A percentile compares a stretch with the other conserved stretches of the same genome.
Conservation (phyloP, 495 filamentous ascomycete genomes). For the Xylaria scruposa region DNA sequence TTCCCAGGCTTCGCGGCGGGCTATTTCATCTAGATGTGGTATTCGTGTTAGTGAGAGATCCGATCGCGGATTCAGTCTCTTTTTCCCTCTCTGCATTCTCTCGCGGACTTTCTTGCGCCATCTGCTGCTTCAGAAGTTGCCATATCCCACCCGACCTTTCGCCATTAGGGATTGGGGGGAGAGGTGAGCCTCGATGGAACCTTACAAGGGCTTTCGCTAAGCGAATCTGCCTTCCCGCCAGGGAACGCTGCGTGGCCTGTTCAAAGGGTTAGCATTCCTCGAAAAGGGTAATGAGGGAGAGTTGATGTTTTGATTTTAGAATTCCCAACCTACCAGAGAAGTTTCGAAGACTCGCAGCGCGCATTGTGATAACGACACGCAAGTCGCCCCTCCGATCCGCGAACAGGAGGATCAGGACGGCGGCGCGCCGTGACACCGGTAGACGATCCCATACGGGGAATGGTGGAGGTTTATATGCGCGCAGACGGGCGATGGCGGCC, state of each 20-base stretch:
- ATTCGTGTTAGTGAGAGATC: conserved; percentile 47
- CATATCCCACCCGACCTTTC: no score
- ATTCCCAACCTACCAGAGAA: conserved; percentile 52
- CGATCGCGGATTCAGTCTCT: conserved; percentile 46
- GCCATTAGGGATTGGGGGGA: no score
- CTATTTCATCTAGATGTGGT: conserved; percentile 72
- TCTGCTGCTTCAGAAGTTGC: background rate
- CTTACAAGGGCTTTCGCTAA: conserved; percentile 58
- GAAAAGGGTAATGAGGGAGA: no score
- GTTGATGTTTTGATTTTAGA: background rate
- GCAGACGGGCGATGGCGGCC: conserved; percentile 79
- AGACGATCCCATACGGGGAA: conserved; percentile 63
- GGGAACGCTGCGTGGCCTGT: conserved; percentile 86
- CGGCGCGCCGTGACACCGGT: conserved; percentile 75
- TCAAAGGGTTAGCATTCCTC: conserved; percentile 44
- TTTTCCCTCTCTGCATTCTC: conserved; percentile 5
- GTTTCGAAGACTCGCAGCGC: conserved; percentile 73
- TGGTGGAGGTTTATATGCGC: conserved; percentile 68
- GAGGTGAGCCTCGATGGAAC: background rate
- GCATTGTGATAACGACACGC: conserved; percentile 84
- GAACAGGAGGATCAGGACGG: conserved; percentile 85
- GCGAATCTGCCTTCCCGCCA: conserved; percentile 68
- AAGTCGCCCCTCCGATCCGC: conserved; percentile 79
- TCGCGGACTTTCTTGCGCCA: background rate
- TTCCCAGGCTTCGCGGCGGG: conserved; percentile 85